Percentiles rank a stretch among this genome's conserved stretches.
phyloP scores from a whole-genome alignment of 1,284 basidiomycete genomes.

The Ceratobasidium sp. region DNA sequence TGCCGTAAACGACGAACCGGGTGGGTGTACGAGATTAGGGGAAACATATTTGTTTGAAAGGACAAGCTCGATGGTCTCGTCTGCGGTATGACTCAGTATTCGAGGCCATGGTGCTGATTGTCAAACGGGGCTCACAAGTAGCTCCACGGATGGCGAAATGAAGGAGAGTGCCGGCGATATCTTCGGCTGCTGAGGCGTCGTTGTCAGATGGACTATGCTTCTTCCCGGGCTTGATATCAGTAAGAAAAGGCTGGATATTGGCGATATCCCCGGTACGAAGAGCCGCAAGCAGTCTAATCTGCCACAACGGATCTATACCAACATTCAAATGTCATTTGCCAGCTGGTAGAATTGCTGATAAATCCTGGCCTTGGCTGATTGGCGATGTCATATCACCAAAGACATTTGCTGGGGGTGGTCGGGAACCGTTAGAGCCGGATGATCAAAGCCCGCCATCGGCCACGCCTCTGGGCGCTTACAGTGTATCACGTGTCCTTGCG shows the following conservation, averaged over 20 bases:
- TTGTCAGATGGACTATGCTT: slow-evolving; percentile 63
- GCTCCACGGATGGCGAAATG: slow-evolving; percentile 90
- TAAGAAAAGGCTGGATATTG: slow-evolving; percentile 85
- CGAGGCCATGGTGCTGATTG: slow-evolving; percentile 2
- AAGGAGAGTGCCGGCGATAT: slow-evolving; percentile 79
- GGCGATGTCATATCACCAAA: neutral
- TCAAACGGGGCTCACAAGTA: slow-evolving; percentile 66
- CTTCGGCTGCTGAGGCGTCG: slow-evolving; percentile 61
- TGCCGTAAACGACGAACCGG: slow-evolving; percentile 80
- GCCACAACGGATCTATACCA: slow-evolving; percentile 72
- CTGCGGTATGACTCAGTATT: slow-evolving; percentile 55
- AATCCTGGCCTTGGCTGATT: slow-evolving; percentile 20
- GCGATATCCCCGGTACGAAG: slow-evolving; percentile 80
- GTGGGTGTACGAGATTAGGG: slow-evolving; percentile 77
- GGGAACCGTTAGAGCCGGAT: neutral
- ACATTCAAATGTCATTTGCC: neutral
- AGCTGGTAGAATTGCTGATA: neutral
- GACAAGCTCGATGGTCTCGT: slow-evolving; percentile 74
- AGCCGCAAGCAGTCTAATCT: slow-evolving; percentile 84
- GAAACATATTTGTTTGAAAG: slow-evolving; percentile 81
- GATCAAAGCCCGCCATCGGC: no score
- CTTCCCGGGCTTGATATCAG: slow-evolving; percentile 72
- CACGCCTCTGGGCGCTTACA: no score
- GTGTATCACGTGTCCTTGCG: no score
- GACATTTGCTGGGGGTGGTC: neutral